Conservation (phyloP, 2,329 filamentous ascomycete genomes). For the Colletotrichum nymphaeae region DNA sequence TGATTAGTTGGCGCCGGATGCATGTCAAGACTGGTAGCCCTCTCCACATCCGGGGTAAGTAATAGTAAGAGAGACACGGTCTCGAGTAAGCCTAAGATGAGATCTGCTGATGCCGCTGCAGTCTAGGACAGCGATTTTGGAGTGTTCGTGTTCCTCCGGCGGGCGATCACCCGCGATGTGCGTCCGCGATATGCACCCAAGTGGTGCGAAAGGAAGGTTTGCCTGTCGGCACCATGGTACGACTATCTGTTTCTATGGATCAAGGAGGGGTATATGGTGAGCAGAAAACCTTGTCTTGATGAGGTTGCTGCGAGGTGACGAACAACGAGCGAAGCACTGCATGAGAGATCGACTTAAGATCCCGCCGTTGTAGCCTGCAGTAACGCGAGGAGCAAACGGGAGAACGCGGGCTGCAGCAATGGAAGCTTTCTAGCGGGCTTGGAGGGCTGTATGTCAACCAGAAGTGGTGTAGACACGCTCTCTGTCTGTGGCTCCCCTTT, state of each 20-base stretch:
- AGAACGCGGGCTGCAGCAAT: constrained; percentile 18
- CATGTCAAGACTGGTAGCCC: neutral
- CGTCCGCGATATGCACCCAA: constrained; percentile 3
- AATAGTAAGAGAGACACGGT: neutral
- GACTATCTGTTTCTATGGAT: neutral
- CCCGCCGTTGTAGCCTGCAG: neutral
- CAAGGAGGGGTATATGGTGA: neutral
- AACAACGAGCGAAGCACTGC: neutral
- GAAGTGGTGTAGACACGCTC: neutral
- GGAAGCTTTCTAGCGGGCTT: constrained; percentile 31
- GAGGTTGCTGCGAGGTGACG: neutral
- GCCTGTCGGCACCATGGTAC: neutral
- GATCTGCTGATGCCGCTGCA: neutral
- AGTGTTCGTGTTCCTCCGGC: neutral
- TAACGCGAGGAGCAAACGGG: neutral
- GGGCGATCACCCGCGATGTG: neutral
- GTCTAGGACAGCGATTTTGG: neutral
- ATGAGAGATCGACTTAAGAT: neutral
- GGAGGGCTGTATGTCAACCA: neutral
- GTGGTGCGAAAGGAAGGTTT: neutral
- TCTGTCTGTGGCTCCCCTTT: neutral
- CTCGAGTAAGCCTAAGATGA: neutral
- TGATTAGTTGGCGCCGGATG: constrained; percentile 5
- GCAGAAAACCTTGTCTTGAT: neutral
- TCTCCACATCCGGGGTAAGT: neutral